Conservation (phyloP, 163 green algal species). For the Volvox carteri region DNA sequence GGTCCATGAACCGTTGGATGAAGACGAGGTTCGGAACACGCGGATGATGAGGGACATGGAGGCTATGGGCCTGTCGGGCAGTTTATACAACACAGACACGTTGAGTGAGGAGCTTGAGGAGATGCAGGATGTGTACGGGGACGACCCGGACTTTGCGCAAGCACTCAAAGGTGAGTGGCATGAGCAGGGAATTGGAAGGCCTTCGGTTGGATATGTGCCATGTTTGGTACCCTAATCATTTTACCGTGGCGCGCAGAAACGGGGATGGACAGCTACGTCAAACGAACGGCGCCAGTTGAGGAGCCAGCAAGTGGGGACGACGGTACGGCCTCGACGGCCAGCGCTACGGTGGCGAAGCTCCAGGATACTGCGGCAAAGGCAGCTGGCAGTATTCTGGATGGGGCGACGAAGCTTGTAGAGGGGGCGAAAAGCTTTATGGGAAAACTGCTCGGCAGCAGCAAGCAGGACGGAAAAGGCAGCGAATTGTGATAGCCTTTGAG, state of each 20-base stretch:
- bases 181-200: too few species aligned
- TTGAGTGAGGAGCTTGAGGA: constrained; percentile 48
- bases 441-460: constrained; percentile 20
- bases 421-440: constrained; percentile 6
- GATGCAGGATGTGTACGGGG: constrained; percentile 20
- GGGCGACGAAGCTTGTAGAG: constrained; percentile 4
- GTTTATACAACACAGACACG: constrained; percentile 46
- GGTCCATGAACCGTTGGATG: constrained; percentile 28
- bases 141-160: constrained; percentile 41
- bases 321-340: not conserved
- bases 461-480: not conserved
- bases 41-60: constrained; percentile 60
- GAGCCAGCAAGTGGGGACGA: constrained; percentile 9
- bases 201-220: not conserved
- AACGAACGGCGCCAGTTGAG: not conserved
- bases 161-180: constrained; percentile 1
- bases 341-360: not conserved
- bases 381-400: constrained; percentile 14
- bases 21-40: constrained; percentile 46
- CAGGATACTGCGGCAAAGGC: not conserved
- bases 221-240: too few species aligned
- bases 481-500: constrained; percentile 18
- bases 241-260: constrained; percentile 1
- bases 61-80: constrained; percentile 50
- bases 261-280: constrained; percentile 16